Conservation (phyloP, 73 alveolate genomes). For the Paramecium tetraurelia region DNA sequence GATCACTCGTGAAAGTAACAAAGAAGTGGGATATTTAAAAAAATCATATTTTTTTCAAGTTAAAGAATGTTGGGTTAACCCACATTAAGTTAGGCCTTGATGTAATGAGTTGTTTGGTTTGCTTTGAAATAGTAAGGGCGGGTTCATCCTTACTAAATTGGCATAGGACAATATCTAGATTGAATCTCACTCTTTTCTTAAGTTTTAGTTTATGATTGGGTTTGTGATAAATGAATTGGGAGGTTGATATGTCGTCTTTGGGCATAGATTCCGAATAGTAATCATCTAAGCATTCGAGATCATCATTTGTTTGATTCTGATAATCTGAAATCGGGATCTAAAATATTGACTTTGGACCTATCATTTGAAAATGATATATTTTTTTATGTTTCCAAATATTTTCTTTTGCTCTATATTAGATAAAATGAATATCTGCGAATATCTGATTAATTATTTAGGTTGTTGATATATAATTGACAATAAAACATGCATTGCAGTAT, state of each 20-base stretch:
- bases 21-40: not conserved
- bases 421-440: not conserved
- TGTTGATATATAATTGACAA: not conserved
- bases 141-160: not conserved
- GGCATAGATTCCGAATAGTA: not conserved
- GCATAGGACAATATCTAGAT: not conserved
- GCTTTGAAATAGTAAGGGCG: not conserved
- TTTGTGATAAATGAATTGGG: not conserved
- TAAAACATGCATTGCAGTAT: not conserved
- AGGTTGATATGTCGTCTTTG: not conserved
- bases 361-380: not conserved
- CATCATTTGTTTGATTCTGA: not conserved
- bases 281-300: not conserved
- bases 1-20: not conserved
- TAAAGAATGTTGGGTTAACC: not conserved
- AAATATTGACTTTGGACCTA: constrained; percentile 8
- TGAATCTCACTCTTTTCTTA: not conserved
- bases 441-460: not conserved
- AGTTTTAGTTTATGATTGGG: not conserved
- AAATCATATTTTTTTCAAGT: not conserved
- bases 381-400: not conserved
- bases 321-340: not conserved
- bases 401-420: not conserved
- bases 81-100: not conserved
- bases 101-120: not conserved